phyloP scores from a whole-genome alignment of 306 rosid species.

The Rubus idaeus region DNA sequence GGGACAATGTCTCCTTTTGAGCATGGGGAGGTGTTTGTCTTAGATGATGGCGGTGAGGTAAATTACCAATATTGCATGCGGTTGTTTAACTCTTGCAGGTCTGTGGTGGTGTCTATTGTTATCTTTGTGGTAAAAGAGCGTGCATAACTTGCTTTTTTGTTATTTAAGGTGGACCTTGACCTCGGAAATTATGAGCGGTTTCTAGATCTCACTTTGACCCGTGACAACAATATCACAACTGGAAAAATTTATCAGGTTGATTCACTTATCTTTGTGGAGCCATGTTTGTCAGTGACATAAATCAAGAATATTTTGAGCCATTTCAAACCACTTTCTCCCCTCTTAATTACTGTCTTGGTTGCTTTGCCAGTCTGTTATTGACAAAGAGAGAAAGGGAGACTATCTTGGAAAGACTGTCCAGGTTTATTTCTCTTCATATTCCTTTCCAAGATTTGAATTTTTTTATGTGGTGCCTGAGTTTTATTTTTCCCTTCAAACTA shows the following conservation, averaged over 20 bases:
- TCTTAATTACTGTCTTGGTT: constrained; percentile 22
- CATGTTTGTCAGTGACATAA: constrained; percentile 8
- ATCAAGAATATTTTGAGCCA: background rate
- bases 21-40: constrained; percentile 85
- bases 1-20: constrained; percentile 92
- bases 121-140: background rate
- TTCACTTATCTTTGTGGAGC: constrained; percentile 2
- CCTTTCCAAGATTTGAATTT: constrained; percentile 10
- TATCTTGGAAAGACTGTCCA: constrained; percentile 90
- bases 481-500: constrained; percentile 31
- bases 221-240: constrained; percentile 84
- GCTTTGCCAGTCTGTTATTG: constrained; percentile 56
- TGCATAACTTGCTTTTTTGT: constrained; percentile 7
- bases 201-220: constrained; percentile 67
- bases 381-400: constrained; percentile 86
- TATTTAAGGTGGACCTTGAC: constrained; percentile 84
- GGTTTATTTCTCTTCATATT: constrained; percentile 38
- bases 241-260: constrained; percentile 87
- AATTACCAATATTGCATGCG: constrained; percentile 15
- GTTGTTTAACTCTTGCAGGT: constrained; percentile 1
- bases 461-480: constrained; percentile 21
- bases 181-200: constrained; percentile 92
- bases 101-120: constrained; percentile 2
- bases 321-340: background rate
- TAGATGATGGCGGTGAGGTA: constrained; percentile 94